Percentiles rank a stretch among this genome's conserved stretches.
These are phyloP conservation scores for Yarrowia bubula DNA, from an alignment of 805 yeast species.

Conservation along the genomic window DNA sequence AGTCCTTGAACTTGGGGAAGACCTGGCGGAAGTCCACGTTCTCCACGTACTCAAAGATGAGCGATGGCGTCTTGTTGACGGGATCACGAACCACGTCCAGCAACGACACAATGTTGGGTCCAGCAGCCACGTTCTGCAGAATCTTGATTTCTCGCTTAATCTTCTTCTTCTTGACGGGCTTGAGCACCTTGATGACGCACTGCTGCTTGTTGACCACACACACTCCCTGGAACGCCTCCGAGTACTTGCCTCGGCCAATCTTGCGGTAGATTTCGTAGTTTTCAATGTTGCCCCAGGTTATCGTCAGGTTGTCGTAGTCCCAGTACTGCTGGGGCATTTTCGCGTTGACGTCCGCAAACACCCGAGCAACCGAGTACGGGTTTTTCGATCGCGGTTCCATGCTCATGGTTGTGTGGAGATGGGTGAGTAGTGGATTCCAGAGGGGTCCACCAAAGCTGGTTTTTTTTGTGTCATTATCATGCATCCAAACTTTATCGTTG, in stretches of 20 bases:
- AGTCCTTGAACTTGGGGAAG: constrained; percentile 73
- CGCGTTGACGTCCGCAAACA: constrained; percentile 76
- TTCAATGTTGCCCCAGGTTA: constrained; percentile 82
- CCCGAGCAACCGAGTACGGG: constrained; percentile 59
- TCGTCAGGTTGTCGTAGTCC: constrained; percentile 56
- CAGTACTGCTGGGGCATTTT: constrained; percentile 77
- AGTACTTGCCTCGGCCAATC: constrained; percentile 89
- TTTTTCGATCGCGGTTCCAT: constrained; percentile 26
- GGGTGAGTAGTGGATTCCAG: neutral
- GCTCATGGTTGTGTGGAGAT: neutral
- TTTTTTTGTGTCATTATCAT: constrained; percentile 10
- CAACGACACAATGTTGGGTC: constrained; percentile 74
- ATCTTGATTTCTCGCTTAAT: constrained; percentile 88
- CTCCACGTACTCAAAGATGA: constrained; percentile 79
- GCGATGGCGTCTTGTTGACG: constrained; percentile 72
- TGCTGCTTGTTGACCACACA: constrained; percentile 55
- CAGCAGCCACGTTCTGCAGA: constrained; percentile 77
- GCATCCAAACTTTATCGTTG: constrained; percentile 15
- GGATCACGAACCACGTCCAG: constrained; percentile 87
- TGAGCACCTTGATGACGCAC: constrained; percentile 85
- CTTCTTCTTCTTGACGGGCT: constrained; percentile 91
- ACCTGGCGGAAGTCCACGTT: constrained; percentile 83
- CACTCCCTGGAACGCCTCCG: constrained; percentile 88
- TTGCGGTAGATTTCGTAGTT: constrained; percentile 81
- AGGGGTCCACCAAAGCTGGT: neutral